These are phyloP conservation scores for Cyamopsis tetragonoloba DNA, from an alignment of 306 rosid species.

Conservation along the genomic window DNA sequence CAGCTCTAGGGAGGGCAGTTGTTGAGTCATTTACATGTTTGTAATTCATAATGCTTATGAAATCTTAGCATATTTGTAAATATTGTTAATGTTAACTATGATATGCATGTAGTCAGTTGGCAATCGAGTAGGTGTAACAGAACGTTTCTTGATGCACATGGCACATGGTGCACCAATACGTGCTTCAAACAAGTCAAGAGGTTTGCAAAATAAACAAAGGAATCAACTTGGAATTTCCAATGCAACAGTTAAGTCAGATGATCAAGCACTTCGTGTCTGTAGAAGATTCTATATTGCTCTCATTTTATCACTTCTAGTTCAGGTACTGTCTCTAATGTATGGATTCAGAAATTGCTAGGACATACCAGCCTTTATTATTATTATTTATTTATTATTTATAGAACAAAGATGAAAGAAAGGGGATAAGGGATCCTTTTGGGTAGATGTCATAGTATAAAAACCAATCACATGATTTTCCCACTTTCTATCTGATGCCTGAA, in stretches of 20 bases:
- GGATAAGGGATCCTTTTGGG: neutral
- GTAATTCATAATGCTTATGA: conserved; percentile 17
- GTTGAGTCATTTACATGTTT: neutral
- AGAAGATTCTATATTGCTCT: conserved; percentile 93
- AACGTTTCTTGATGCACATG: conserved; percentile 91
- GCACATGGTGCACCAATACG: conserved; percentile 91
- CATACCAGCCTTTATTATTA: neutral
- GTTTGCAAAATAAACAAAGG: conserved; percentile 38
- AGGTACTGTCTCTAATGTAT: conserved; percentile 50
- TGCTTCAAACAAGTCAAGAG: conserved; percentile 49
- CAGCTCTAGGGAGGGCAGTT: neutral
- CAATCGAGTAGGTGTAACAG: conserved; percentile 85
- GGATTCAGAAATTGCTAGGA: conserved; percentile 16
- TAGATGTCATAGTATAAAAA: neutral
- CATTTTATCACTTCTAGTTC: conserved; percentile 85
- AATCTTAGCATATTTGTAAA: conserved; percentile 21
- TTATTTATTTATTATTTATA: neutral
- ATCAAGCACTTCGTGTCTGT: conserved; percentile 79
- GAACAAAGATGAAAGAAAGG: neutral
- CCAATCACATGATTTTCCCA: neutral
- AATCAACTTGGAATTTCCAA: conserved; percentile 36
- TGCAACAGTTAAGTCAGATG: conserved; percentile 48
- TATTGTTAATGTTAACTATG: conserved; percentile 8
- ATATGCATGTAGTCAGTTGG: conserved; percentile 77
- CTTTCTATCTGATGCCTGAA: neutral